Evolutionary conservation across 2,329 filamentous ascomycete species (phyloP).

Genomic region (Pestalotiopsis sp.): DNA sequence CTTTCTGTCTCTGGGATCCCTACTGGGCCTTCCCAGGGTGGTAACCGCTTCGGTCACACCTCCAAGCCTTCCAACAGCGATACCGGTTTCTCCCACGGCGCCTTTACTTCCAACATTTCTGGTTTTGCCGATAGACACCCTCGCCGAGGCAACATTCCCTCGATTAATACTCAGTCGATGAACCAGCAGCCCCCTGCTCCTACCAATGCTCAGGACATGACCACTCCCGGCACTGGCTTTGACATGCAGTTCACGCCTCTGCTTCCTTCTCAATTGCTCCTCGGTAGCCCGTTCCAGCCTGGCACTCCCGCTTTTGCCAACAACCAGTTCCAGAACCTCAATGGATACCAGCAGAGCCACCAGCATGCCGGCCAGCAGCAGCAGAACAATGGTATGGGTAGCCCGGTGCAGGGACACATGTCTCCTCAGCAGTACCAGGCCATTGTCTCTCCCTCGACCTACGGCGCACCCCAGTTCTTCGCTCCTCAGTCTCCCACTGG

Average conservation of each 20-base stretch:
- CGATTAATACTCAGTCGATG: slow-evolving; percentile 84
- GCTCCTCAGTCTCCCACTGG: slow-evolving; percentile 85
- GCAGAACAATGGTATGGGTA: slow-evolving; percentile 64
- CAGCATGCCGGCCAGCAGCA: slow-evolving; percentile 45
- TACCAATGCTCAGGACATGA: slow-evolving; percentile 71
- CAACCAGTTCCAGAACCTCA: slow-evolving; percentile 87
- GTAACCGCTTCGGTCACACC: slow-evolving; percentile 69
- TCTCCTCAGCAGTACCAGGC: slow-evolving; percentile 84
- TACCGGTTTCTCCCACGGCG: slow-evolving; percentile 90
- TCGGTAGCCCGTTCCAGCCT: slow-evolving; percentile 95
- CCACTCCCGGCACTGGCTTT: slow-evolving; percentile 84
- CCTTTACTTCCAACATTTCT: slow-evolving; percentile 83
- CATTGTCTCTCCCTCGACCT: slow-evolving; percentile 83
- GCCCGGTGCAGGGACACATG: slow-evolving; percentile 76
- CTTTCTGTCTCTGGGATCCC: slow-evolving; percentile 68
- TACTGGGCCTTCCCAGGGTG: slow-evolving; percentile 57
- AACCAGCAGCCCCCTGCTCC: slow-evolving; percentile 43
- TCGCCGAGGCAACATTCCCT: slow-evolving; percentile 82
- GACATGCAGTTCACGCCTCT: slow-evolving; percentile 99
- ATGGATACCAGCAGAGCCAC: slow-evolving; percentile 70
- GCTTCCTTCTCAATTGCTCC: slow-evolving; percentile 88
- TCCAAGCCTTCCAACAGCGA: slow-evolving; percentile 84
- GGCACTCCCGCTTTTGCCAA: slow-evolving; percentile 90
- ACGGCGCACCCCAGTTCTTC: slow-evolving; percentile 81
- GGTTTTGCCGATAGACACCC: slow-evolving; percentile 88